Base-by-base conservation (phyloP, 208 protist genomes). In the Trypanosoma vivax region DNA sequence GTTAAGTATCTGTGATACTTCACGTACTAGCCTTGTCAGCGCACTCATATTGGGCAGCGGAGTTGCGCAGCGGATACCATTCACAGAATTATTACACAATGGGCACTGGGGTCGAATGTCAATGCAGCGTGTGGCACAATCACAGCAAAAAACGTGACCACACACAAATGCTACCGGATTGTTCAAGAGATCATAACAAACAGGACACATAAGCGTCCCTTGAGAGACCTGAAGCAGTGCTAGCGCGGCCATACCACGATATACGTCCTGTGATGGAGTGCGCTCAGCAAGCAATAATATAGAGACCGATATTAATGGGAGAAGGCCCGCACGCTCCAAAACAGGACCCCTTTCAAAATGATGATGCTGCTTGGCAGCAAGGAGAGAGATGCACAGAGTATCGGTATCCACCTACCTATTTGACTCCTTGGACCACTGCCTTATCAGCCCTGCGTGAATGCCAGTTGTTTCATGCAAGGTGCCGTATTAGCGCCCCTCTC, bases 121-220 rank as follows among this genome's bases (percentile, higher is more conserved):
- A 19, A 87, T 67, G 50, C 61, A 78, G n/a, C 71, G 70, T 4
- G 35, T 29, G 14, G 70, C 71, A 48, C 84, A 92, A 13, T 24
- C 24, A 5, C 50, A 57, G 61, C 84, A 92, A 30, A 87, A 73
- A 31, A 84, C 79, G 59, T 92, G 84, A 2, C 74, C 69, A 35
- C 84, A 92, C 11, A 70, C 55, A 42, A 92, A 69, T 14, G 50
- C 47, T 3, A 81, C 60, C 2, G 84, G 78, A n/a, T 73, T 58
- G 9, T 47, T 63, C 38, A 86, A 66, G 33, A 89, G 63, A 45
- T 77, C 50, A 33, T 76, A 72, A 56, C 84, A 92, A 5, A 92
- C 60, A 29, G 67, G 41, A 53, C 84, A 92, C 21, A 41, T 27
- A 50, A 74, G 74, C 55, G 18, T 46, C 14, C 45, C 51, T n/a